phyloP scores from a whole-genome alignment of 495 filamentous ascomycete species.

The Amorphotheca resinae region DNA sequence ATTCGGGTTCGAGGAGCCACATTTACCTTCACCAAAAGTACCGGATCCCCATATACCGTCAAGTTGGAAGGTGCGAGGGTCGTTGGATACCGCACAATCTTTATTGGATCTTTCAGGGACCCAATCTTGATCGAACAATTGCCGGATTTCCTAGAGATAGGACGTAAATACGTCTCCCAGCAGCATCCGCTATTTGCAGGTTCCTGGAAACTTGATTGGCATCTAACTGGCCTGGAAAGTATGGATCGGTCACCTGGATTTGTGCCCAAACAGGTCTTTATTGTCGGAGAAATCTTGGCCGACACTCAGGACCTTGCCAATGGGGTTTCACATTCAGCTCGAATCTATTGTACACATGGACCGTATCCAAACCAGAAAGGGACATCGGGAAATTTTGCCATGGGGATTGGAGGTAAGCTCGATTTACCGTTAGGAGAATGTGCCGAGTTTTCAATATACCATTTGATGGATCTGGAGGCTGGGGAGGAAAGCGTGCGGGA shows the following conservation, averaged over 20 bases:
- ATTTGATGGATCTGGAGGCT: slow-evolving; percentile 29
- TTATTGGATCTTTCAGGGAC: slow-evolving; percentile 34
- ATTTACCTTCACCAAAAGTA: slow-evolving; percentile 22
- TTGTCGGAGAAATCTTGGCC: slow-evolving; percentile 32
- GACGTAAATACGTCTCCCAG: slow-evolving; percentile 20
- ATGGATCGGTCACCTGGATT: slow-evolving; percentile 14
- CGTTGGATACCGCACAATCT: slow-evolving; percentile 31
- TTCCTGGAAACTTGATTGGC: slow-evolving; percentile 27
- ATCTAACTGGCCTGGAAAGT: slow-evolving; percentile 29
- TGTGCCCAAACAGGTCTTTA: slow-evolving; percentile 23
- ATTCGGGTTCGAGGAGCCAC: slow-evolving; percentile 27
- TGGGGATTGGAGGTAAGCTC: slow-evolving; percentile 25
- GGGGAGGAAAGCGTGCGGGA: slow-evolving; percentile 20
- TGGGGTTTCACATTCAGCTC: slow-evolving; percentile 25
- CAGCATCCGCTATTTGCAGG: slow-evolving; percentile 14
- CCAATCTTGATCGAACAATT: slow-evolving; percentile 33
- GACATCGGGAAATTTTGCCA: slow-evolving; percentile 34
- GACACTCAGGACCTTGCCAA: slow-evolving; percentile 29
- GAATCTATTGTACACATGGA: slow-evolving; percentile 28
- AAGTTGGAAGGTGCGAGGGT: slow-evolving; percentile 34
- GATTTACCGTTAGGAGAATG: slow-evolving; percentile 28
- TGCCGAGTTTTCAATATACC: slow-evolving; percentile 34
- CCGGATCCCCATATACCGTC: slow-evolving; percentile 25
- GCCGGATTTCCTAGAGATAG: slow-evolving; percentile 22
- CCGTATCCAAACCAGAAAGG: slow-evolving; percentile 33